Evolutionary conservation across 176 grass and related monocot species (phyloP).

Genomic region (Coix lacrymajobi): DNA sequence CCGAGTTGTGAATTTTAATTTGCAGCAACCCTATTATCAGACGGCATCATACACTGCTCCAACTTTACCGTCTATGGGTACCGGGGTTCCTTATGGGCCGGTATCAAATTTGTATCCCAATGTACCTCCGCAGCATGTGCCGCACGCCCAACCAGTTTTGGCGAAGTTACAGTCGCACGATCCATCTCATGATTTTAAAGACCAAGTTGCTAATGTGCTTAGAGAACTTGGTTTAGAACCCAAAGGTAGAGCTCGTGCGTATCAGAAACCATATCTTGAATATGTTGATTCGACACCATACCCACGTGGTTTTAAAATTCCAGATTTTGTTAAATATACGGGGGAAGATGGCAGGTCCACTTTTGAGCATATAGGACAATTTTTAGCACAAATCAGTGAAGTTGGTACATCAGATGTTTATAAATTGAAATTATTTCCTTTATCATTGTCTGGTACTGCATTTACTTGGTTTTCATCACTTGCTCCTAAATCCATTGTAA

Average conservation of each 20-base stretch:
- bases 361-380: not conserved
- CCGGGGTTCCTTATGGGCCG: not conserved
- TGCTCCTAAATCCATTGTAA: too few relatives aligned
- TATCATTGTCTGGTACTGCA: too few relatives aligned
- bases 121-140: not conserved
- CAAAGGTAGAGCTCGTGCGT: not conserved
- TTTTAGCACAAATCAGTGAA: not conserved
- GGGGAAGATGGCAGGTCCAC: not conserved
- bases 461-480: too few relatives aligned
- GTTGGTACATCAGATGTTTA: not conserved
- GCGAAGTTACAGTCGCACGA: too few relatives aligned
- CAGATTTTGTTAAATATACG: not conserved
- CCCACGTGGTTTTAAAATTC: slow-evolving; percentile 10
- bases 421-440: not conserved
- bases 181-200: not conserved
- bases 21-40: not conserved
- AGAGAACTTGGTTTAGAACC: not conserved
- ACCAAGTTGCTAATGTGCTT: not conserved
- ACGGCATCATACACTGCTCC: not conserved
- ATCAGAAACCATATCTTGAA: not conserved
- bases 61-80: not conserved
- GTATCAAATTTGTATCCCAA: not conserved
- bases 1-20: not conserved
- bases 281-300: not conserved
- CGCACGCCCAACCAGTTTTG: too few relatives aligned